Evolutionary conservation across 371 early-diverging fungal genomes (phyloP), one percentile per base, ranked within the genome.

Genomic region (Mortierella sp.): DNA sequence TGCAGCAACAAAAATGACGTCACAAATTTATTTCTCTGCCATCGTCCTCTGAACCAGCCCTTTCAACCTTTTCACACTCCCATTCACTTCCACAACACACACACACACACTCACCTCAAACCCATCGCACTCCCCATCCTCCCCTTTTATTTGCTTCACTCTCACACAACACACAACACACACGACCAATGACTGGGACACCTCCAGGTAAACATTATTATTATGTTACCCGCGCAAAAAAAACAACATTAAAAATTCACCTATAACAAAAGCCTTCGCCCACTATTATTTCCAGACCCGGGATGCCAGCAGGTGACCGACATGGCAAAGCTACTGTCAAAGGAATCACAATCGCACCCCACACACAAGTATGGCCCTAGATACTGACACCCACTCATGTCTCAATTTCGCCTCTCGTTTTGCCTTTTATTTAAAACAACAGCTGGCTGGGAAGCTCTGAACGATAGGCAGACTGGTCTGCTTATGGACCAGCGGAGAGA

Each of bases 371-470:
- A 44, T 31, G 48, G 26, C 16, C 64, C n/a, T 13, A 16, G 61
- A 61, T 6, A 61, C 8, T 19, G 21, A 34, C 34, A 8, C 61
- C 28, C 21, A 61, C 5, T 34, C 28, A 5, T 26, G 59, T 11
- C 55, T 11, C 16, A 28, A 28, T 59, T 59, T 14, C 59, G 5
- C 59, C 28, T 26, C 64, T 14, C 40, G 19, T 26, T 21, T 67
- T 0, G 21, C 59, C 46, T 34, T 59, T 61, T n/a, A 34, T 16
- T 69, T 71, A 51, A 48, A 34, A 40, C 26, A 31, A 13, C 50
- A 81, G 82, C 77, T 77, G 82, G 86, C 54, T 86, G 86, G 86
- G 86, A 86, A 79, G 82, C 82, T 16, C 54, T 86, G 69, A 81
- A 86, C 67, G 86, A 81, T 10, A 76, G 82, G n/a, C 86, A 86